Percentiles rank a stretch among this genome's conserved stretches.
Evolutionary conservation across 1,284 basidiomycete genomes (phyloP).

Genomic region (Phylloboletellus chloephorus): DNA sequence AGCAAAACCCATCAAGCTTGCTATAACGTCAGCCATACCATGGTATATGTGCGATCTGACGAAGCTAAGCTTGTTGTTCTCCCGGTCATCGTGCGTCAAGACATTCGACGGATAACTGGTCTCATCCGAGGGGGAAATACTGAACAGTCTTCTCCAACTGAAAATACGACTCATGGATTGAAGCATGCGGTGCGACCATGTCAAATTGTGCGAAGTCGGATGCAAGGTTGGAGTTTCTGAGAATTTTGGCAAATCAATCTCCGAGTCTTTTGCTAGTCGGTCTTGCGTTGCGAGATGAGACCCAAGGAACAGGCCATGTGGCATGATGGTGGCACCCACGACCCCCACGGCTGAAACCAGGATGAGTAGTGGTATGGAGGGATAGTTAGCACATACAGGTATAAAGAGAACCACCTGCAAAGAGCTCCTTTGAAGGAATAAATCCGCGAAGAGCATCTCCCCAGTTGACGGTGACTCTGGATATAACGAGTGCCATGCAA

Average conservation of each 20-base stretch:
- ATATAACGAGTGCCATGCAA: conserved; percentile 79
- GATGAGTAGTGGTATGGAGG: conserved; percentile 4
- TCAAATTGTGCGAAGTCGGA: not conserved
- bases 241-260: conserved; percentile 12
- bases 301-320: conserved; percentile 87
- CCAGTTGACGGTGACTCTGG: conserved; percentile 75
- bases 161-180: conserved; percentile 10
- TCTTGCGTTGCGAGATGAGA: conserved; percentile 82
- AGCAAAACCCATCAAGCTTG: conserved; percentile 73
- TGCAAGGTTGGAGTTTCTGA: conserved; percentile 1
- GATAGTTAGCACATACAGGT: conserved; percentile 47
- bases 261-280: conserved; percentile 38
- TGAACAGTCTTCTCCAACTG: conserved; percentile 20
- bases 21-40: conserved; percentile 62
- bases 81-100: conserved; percentile 46
- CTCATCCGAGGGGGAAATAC: conserved; percentile 19
- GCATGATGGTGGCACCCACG: conserved; percentile 83
- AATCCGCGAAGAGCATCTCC: conserved; percentile 78
- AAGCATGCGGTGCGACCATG: conserved; percentile 10
- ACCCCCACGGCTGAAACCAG: conserved; percentile 68
- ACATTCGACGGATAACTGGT: conserved; percentile 19
- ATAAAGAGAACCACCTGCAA: conserved; percentile 67
- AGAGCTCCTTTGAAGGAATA: conserved; percentile 68
- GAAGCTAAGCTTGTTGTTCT: conserved; percentile 66
- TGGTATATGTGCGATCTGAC: conserved; percentile 76